Evolutionary conservation across 1,139 yeast genomes (phyloP).

Genomic region (Ogataea hybrid): DNA sequence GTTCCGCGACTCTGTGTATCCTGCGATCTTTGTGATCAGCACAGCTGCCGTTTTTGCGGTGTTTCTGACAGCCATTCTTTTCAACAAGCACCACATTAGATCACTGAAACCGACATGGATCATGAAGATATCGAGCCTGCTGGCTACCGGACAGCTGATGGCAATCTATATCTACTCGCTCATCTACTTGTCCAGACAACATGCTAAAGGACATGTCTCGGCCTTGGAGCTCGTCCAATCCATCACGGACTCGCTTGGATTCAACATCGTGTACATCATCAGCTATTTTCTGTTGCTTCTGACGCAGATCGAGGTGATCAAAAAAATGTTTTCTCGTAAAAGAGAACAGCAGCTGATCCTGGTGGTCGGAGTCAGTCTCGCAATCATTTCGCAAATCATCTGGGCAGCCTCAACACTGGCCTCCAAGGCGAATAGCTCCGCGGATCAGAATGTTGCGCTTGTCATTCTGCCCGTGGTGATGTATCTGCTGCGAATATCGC

Average conservation of each 20-base stretch:
- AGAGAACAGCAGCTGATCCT: slow-evolving; percentile 68
- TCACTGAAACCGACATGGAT: slow-evolving; percentile 43
- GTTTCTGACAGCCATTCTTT: slow-evolving; percentile 60
- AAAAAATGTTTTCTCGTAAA: slow-evolving; percentile 68
- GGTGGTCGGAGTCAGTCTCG: slow-evolving; percentile 56
- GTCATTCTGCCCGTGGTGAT: slow-evolving; percentile 76
- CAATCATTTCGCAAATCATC: slow-evolving; percentile 58
- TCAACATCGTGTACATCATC: slow-evolving; percentile 62
- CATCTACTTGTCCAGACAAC: slow-evolving; percentile 45
- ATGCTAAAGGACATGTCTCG: slow-evolving; percentile 53
- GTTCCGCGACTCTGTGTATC: slow-evolving; percentile 56
- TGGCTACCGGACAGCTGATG: slow-evolving; percentile 54
- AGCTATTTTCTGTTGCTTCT: slow-evolving; percentile 61
- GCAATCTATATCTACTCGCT: slow-evolving; percentile 51
- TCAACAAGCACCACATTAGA: slow-evolving; percentile 51
- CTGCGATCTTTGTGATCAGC: slow-evolving; percentile 60
- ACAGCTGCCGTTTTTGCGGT: slow-evolving; percentile 65
- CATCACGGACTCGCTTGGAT: slow-evolving; percentile 47
- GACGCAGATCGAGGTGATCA: slow-evolving; percentile 74
- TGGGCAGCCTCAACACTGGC: slow-evolving; percentile 68
- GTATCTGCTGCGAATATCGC: slow-evolving; percentile 72
- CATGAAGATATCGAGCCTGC: slow-evolving; percentile 42
- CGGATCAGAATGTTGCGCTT: slow-evolving; percentile 34
- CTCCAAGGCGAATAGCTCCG: slow-evolving; percentile 6
- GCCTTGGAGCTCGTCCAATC: slow-evolving; percentile 48